Percentiles rank a stretch among this genome's conserved stretches.
Evolutionary conservation across 495 filamentous ascomycete species (phyloP).

Genomic region (Podospora australis): DNA sequence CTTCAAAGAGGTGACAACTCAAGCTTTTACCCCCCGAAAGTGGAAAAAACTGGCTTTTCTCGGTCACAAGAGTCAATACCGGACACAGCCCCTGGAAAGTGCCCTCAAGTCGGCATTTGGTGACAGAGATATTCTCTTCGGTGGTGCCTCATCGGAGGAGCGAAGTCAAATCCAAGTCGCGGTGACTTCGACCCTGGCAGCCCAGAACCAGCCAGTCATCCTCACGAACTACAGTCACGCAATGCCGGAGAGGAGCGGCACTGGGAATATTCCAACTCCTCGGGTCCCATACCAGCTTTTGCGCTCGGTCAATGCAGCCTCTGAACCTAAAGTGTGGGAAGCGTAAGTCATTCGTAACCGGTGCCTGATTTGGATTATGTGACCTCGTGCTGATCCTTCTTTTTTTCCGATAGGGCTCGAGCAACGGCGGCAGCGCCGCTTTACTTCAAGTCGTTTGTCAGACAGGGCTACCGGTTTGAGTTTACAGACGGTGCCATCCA

Average conservation of each 20-base stretch:
- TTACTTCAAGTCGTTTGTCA: slow-evolving; percentile 42
- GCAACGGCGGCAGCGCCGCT: slow-evolving; percentile 44
- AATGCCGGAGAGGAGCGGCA: neutral
- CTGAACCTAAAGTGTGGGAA: slow-evolving; percentile 49
- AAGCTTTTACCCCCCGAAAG: slow-evolving; percentile 40
- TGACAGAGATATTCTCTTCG: slow-evolving; percentile 33
- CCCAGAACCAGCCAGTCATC: slow-evolving; percentile 33
- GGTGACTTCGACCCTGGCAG: slow-evolving; percentile 36
- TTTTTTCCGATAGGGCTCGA: slow-evolving; percentile 21
- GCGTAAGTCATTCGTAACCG: slow-evolving; percentile 19
- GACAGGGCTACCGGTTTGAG: slow-evolving; percentile 27
- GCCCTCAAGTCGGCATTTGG: slow-evolving; percentile 28
- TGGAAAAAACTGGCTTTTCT: slow-evolving; percentile 30
- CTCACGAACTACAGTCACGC: slow-evolving; percentile 48
- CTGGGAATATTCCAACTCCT: slow-evolving; percentile 3
- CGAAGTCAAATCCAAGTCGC: slow-evolving; percentile 33
- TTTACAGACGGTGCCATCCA: slow-evolving; percentile 43
- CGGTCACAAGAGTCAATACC: slow-evolving; percentile 29
- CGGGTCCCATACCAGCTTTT: slow-evolving; percentile 34
- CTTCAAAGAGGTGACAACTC: slow-evolving; percentile 35
- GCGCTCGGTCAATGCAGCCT: slow-evolving; percentile 33
- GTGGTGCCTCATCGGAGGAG: slow-evolving; percentile 18
- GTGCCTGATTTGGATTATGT: too few species aligned
- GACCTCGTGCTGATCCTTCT: neutral
- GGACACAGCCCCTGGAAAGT: slow-evolving; percentile 32